These are phyloP conservation scores for Phytophthora multivora DNA, from an alignment of 352 stramenopile genomes.

Conservation along the genomic window DNA sequence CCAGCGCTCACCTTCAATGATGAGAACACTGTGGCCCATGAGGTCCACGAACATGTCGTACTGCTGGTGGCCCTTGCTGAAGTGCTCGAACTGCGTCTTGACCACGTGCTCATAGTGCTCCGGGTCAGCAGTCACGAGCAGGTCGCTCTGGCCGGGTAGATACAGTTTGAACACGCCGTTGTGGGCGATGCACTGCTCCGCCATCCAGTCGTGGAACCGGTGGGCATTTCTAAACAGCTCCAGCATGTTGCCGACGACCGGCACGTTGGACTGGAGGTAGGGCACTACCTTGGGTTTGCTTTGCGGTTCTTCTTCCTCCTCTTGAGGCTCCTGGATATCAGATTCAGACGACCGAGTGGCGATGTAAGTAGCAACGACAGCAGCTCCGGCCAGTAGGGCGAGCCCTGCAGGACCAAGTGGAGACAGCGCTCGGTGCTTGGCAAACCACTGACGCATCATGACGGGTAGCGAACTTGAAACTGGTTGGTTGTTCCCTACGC, in stretches of 20 bases:
- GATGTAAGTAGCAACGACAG: slow-evolving; percentile 27
- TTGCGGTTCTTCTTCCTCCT: neutral
- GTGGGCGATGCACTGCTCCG: slow-evolving; percentile 40
- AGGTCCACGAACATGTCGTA: slow-evolving; percentile 51
- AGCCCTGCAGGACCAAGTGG: slow-evolving; percentile 30
- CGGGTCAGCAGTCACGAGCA: slow-evolving; percentile 47
- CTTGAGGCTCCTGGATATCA: neutral
- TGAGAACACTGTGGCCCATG: slow-evolving; percentile 51
- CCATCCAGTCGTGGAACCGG: slow-evolving; percentile 47
- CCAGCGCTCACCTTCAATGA: slow-evolving; percentile 52
- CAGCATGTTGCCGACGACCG: slow-evolving; percentile 42
- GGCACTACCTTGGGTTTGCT: slow-evolving; percentile 30
- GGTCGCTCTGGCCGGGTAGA: slow-evolving; percentile 38
- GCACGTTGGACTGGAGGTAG: slow-evolving; percentile 39
- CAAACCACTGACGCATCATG: slow-evolving; percentile 35
- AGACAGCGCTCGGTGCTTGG: slow-evolving; percentile 21
- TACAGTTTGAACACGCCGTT: slow-evolving; percentile 41
- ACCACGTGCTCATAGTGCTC: slow-evolving; percentile 62
- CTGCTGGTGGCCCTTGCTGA: slow-evolving; percentile 53
- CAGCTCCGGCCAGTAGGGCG: slow-evolving; percentile 27
- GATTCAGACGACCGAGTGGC: slow-evolving; percentile 14
- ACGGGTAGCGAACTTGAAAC: neutral
- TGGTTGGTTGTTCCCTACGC: slow-evolving; percentile 6
- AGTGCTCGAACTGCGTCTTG: slow-evolving; percentile 59
- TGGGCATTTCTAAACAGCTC: slow-evolving; percentile 28